These are phyloP conservation scores for Cyathus striatus DNA, from an alignment of 768 basidiomycete genomes.

Conservation along the genomic window DNA sequence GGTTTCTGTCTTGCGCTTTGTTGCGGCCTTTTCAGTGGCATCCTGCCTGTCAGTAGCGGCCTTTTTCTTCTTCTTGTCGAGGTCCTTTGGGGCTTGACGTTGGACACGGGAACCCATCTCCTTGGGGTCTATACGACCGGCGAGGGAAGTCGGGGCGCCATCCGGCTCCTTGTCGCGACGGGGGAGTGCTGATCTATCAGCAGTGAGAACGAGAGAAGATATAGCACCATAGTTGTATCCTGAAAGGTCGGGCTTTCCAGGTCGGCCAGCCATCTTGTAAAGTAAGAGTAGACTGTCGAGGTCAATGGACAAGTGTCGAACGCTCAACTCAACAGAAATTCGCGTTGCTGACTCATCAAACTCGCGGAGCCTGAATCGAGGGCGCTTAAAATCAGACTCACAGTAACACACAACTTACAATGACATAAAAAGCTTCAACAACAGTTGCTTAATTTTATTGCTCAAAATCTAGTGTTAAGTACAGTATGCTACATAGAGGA, in stretches of 20 bases:
- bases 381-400: too few species aligned
- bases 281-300: too few species aligned
- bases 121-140: slow-evolving; percentile 81
- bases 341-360: too few species aligned
- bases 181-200: slow-evolving; percentile 75
- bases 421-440: too few species aligned
- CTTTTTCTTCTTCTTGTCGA: slow-evolving; percentile 93
- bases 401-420: too few species aligned
- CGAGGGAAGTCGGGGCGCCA: slow-evolving; percentile 90
- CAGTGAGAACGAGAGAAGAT: slow-evolving; percentile 91
- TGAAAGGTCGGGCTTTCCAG: slow-evolving; percentile 72
- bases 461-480: too few species aligned
- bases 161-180: slow-evolving; percentile 94
- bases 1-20: slow-evolving; percentile 58
- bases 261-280: slow-evolving; percentile 30
- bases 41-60: slow-evolving; percentile 62
- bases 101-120: slow-evolving; percentile 93
- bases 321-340: too few species aligned
- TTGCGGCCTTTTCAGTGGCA: slow-evolving; percentile 46
- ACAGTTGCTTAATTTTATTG: too few species aligned
- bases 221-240: slow-evolving; percentile 96
- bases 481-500: too few species aligned
- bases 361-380: too few species aligned
- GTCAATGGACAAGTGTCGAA: too few species aligned
- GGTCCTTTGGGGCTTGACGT: slow-evolving; percentile 78